Evolutionary conservation across 371 early-diverging fungal species (phyloP), one percentile per base, ranked within the genome.

Genomic region (Paraphysoderma sedebokerense): DNA sequence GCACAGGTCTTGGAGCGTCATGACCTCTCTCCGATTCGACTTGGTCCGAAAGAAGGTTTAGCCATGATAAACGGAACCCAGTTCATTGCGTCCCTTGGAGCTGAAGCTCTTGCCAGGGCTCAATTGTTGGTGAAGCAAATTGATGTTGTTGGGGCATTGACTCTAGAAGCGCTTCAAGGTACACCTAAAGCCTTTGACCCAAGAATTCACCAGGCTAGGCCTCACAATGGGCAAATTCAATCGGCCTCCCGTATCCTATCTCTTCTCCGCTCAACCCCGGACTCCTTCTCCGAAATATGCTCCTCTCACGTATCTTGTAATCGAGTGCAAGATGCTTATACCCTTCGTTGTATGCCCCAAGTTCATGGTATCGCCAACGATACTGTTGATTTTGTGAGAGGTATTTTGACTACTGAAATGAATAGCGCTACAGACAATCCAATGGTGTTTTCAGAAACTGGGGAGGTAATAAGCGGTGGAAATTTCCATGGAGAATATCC

Each of bases 61-160:
- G 50, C 50, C 36, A 49, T 49, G 50, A 49, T 49, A 17, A 49
- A 49, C 30, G 50, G 50, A 26, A 49, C 50, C n/a, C 45, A 49
- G 23, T 49, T 49, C 30, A 49, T 49, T 5, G 27, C 44, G 22
- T 22, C 50, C 4, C 50, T 19, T 20, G 50, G 50, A 17, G 38
- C 44, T 29, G 50, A 49, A 24, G 50, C 50, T 11, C 17, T 49
- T 6, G 45, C 47, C 13, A 32, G 50, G 26, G 49, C 49, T 0
- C 4, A 13, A 28, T 11, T 22, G 8, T n/a, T 41, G 20, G 38
- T 11, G 9, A 22, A 44, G 34, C 46, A n/a, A 30, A 47, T 47
- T 17, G 50, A 49, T 29, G 48, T 49, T 1, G 48, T 49, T 9
- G 50, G 50, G 23, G 50, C 50, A 2, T 34, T 49, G 2, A n/a